Percentiles rank a stretch among this genome's conserved stretches.
phyloP scores from a whole-genome alignment of 1,139 yeast genomes.

The Yamadazyma songkhlaensis region DNA sequence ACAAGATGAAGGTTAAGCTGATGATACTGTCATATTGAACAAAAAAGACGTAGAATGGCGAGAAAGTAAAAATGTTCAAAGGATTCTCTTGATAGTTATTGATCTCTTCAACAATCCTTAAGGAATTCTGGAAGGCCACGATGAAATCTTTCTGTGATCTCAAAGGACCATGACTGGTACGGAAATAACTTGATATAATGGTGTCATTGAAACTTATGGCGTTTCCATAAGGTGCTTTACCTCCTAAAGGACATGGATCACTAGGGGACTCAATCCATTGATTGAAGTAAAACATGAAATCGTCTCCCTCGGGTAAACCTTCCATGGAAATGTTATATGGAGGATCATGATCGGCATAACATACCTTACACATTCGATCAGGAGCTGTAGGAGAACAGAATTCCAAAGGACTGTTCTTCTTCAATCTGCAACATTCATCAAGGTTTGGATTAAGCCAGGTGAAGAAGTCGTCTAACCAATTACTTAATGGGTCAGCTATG shows the following conservation, averaged over 20 bases:
- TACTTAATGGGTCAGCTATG: constrained; percentile 77
- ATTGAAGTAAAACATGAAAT: constrained; percentile 68
- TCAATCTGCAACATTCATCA: constrained; percentile 79
- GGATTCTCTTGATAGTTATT: constrained; percentile 28
- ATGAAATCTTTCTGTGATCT: constrained; percentile 84
- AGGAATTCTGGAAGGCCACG: constrained; percentile 69
- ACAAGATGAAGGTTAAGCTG: constrained; percentile 50
- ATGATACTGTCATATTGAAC: constrained; percentile 78
- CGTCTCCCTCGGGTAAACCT: constrained; percentile 77
- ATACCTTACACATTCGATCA: constrained; percentile 68
- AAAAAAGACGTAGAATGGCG: constrained; percentile 89
- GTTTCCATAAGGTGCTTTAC: constrained; percentile 83
- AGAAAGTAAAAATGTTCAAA: constrained; percentile 76
- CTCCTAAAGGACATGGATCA: constrained; percentile 93
- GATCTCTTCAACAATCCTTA: constrained; percentile 65
- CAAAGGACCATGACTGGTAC: constrained; percentile 80
- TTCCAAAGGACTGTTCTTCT: constrained; percentile 27
- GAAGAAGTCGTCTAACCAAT: constrained; percentile 91
- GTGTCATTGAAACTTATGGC: constrained; percentile 47
- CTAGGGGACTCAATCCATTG: constrained; percentile 86
- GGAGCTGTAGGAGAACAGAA: constrained; percentile 72
- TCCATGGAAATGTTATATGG: constrained; percentile 73
- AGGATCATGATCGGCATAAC: constrained; percentile 56
- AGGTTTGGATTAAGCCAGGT: constrained; percentile 84
- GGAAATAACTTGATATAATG: constrained; percentile 62